Conservation (phyloP, 495 filamentous ascomycete genomes). For the Cercophora sp. region DNA sequence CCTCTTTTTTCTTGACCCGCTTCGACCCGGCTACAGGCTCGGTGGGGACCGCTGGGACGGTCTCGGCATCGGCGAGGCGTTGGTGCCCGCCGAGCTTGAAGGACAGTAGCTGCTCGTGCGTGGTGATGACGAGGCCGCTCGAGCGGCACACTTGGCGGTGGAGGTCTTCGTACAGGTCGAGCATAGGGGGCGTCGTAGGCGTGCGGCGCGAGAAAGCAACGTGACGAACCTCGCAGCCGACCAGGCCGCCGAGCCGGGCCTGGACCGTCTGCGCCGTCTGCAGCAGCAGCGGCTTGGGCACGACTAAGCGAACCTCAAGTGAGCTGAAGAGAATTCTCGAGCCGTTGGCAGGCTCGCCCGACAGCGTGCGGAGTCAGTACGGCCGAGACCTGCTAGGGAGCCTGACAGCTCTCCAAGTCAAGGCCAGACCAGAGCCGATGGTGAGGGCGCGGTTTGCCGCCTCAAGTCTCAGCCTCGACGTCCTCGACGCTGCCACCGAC, state of each 20-base stretch:
- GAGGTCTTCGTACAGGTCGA: conserved; percentile 3
- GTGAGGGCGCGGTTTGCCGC: conserved; percentile 4
- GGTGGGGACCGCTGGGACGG: neutral
- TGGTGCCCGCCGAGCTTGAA: conserved; percentile 4
- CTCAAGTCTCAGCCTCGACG: neutral
- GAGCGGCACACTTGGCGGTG: neutral
- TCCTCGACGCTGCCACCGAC: conserved; percentile 22
- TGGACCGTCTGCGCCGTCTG: conserved; percentile 42
- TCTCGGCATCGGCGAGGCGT: conserved; percentile 1
- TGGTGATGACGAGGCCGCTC: neutral
- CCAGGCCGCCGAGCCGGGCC: conserved; percentile 3
- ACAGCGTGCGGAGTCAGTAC: conserved; percentile 11
- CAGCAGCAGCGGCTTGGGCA: conserved; percentile 20
- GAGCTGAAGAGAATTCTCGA: neutral
- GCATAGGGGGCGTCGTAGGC: neutral
- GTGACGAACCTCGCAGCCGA: conserved; percentile 5
- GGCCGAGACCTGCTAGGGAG: conserved; percentile 15
- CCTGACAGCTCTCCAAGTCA: conserved; percentile 19
- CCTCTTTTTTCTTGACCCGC: conserved; percentile 18
- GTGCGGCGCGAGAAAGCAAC: conserved; percentile 23
- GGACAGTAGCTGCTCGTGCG: conserved; percentile 4
- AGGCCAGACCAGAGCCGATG: conserved; percentile 5
- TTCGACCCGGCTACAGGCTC: neutral
- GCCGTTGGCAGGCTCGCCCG: neutral
- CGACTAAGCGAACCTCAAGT: neutral